Evolutionary conservation across 208 protist species (phyloP).

Genomic region (Zelonia costaricensis): DNA sequence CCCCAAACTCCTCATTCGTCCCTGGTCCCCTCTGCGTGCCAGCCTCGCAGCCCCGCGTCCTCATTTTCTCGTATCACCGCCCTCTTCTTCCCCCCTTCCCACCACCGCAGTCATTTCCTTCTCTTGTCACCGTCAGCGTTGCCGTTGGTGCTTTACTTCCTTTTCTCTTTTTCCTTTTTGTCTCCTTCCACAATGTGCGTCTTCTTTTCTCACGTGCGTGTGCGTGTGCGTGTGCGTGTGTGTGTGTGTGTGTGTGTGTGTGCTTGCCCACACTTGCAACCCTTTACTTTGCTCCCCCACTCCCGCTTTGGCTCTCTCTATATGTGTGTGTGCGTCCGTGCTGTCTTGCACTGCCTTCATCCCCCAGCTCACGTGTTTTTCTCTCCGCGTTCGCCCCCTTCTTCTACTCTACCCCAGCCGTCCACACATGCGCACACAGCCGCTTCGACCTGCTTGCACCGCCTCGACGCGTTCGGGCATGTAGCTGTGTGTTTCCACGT

Average conservation of each 20-base stretch:
- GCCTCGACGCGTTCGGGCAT: too few relatives aligned
- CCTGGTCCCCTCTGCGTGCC: too few relatives aligned
- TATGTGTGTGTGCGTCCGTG: neutral
- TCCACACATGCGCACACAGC: too few relatives aligned
- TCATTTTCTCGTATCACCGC: too few relatives aligned
- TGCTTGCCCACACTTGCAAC: neutral
- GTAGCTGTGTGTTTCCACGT: neutral
- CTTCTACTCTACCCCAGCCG: too few relatives aligned
- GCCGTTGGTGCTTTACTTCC: neutral
- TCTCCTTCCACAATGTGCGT: neutral
- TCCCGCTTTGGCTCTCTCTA: neutral
- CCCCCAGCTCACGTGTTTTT: too few relatives aligned
- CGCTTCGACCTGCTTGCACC: too few relatives aligned
- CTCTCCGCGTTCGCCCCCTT: neutral
- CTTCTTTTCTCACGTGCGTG: conserved; percentile 2
- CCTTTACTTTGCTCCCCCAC: neutral
- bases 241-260: neutral
- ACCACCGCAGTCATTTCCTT: neutral
- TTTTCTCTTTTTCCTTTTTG: conserved; percentile 9
- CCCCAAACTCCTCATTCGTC: too few relatives aligned
- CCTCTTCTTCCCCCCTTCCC: neutral
- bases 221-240: neutral
- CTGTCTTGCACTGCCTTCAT: too few relatives aligned
- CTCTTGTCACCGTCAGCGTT: neutral
- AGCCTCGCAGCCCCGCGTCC: too few relatives aligned